These are phyloP conservation scores for Globisporangium perplexum DNA, from an alignment of 352 stramenopile species.

Conservation along the genomic window DNA sequence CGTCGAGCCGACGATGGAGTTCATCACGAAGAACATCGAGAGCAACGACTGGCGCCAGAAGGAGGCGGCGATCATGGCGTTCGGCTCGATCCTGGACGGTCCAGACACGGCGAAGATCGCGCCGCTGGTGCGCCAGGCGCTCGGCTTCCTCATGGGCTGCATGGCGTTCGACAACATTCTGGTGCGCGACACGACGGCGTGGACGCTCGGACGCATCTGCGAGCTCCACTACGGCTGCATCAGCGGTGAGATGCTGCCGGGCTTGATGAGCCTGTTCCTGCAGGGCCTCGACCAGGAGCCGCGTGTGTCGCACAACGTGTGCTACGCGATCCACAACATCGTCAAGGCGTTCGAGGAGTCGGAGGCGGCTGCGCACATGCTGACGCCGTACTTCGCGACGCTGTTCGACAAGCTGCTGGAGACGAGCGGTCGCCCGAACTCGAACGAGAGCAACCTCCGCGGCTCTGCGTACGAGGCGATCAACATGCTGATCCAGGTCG, in stretches of 20 bases:
- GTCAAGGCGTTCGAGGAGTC: conserved; percentile 90
- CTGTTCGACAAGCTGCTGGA: conserved; percentile 92
- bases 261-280: conserved; percentile 85
- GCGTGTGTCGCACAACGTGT: conserved; percentile 93
- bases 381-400: conserved; percentile 87
- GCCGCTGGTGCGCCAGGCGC: conserved; percentile 88
- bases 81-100: conserved; percentile 94
- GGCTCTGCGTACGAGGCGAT: conserved; percentile 92
- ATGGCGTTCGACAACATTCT: conserved; percentile 90
- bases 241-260: conserved; percentile 85
- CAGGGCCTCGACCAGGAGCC: conserved; percentile 80
- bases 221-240: conserved; percentile 92
- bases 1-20: conserved; percentile 90
- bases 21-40: conserved; percentile 94
- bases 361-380: conserved; percentile 74
- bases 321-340: conserved; percentile 96
- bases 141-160: conserved; percentile 91
- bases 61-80: conserved; percentile 96
- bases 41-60: conserved; percentile 93
- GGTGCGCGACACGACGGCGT: conserved; percentile 96
- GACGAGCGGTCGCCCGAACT: conserved; percentile 86
- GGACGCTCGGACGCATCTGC: conserved; percentile 95
- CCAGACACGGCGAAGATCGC: conserved; percentile 89
- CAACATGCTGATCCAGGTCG: conserved; percentile 91
- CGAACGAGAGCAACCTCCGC: conserved; percentile 88